These are phyloP conservation scores for Grosmannia serpens DNA, from an alignment of 2,329 filamentous ascomycete species.

Conservation along the genomic window DNA sequence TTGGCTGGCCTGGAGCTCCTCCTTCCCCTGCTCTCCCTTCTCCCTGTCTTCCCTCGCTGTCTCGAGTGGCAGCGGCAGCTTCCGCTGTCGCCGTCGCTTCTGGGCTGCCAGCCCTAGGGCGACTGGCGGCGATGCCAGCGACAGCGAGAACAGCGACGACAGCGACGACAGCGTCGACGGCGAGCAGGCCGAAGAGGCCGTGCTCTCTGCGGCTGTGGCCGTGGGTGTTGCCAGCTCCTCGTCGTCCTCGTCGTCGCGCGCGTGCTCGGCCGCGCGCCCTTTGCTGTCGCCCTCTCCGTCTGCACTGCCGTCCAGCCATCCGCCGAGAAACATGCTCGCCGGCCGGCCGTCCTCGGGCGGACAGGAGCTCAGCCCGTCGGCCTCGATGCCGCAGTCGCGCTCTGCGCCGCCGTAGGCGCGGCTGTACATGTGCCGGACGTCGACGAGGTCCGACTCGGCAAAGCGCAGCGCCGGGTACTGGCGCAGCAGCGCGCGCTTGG, in stretches of 20 bases:
- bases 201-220: not conserved
- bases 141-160: not conserved
- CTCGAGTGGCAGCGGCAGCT: not conserved
- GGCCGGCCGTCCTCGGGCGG: not conserved
- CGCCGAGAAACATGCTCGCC: not conserved
- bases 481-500: slow-evolving; percentile 37
- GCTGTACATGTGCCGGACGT: slow-evolving; percentile 46
- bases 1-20: not conserved
- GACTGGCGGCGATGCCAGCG: not conserved
- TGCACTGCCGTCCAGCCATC: slow-evolving; percentile 1
- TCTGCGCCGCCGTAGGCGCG: slow-evolving; percentile 41
- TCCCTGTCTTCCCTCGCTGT: no score
- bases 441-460: slow-evolving; percentile 34
- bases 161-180: not conserved
- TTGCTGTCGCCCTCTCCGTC: not conserved
- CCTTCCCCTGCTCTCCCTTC: no score
- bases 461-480: slow-evolving; percentile 42
- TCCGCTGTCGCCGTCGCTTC: not conserved
- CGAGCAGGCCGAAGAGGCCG: not conserved
- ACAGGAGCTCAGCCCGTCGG: slow-evolving; percentile 19
- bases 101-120: not conserved
- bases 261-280: no score
- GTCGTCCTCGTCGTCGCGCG: not conserved
- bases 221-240: not conserved
- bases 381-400: slow-evolving; percentile 33